Evolutionary conservation across 2,329 filamentous ascomycete species (phyloP).

Genomic region (Aureobasidium sp.): DNA sequence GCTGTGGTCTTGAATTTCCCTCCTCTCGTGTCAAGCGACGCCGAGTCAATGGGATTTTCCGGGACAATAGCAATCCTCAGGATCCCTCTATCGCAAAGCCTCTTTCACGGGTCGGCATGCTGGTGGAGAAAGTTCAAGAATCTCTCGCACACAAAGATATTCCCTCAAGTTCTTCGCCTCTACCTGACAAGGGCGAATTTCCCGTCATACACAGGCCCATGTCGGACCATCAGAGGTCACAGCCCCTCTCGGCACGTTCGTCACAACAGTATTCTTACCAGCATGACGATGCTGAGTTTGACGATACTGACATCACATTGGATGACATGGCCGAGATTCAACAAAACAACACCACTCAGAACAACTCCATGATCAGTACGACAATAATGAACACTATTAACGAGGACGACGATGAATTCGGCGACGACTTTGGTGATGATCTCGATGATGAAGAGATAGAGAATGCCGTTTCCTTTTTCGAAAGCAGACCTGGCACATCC

Average conservation of each 20-base stretch:
- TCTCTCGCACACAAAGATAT: slow-evolving; percentile 33
- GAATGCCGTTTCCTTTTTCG: slow-evolving; percentile 27
- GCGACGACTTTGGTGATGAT: slow-evolving; percentile 41
- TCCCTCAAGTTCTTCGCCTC: slow-evolving; percentile 43
- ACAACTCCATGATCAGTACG: neutral
- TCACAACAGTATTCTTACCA: slow-evolving; percentile 14
- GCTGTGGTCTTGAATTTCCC: slow-evolving; percentile 45
- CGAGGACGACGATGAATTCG: slow-evolving; percentile 38
- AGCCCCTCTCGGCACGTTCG: neutral
- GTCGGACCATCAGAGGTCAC: neutral
- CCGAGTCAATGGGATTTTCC: slow-evolving; percentile 30
- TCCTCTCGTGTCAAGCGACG: slow-evolving; percentile 36
- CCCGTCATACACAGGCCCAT: neutral
- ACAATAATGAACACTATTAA: slow-evolving; percentile 15
- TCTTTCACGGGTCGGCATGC: slow-evolving; percentile 25
- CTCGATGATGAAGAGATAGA: slow-evolving; percentile 51
- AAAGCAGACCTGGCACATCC: slow-evolving; percentile 12
- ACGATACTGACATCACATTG: slow-evolving; percentile 8
- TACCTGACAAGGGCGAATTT: slow-evolving; percentile 30
- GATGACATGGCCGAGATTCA: neutral
- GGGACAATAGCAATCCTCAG: slow-evolving; percentile 27
- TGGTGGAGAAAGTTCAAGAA: slow-evolving; percentile 41
- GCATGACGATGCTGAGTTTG: slow-evolving; percentile 9
- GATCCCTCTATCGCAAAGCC: slow-evolving; percentile 20
- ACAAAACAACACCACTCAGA: neutral